Evolutionary conservation across 495 filamentous ascomycete genomes (phyloP).

Genomic region (Lineolata rhizophorae): DNA sequence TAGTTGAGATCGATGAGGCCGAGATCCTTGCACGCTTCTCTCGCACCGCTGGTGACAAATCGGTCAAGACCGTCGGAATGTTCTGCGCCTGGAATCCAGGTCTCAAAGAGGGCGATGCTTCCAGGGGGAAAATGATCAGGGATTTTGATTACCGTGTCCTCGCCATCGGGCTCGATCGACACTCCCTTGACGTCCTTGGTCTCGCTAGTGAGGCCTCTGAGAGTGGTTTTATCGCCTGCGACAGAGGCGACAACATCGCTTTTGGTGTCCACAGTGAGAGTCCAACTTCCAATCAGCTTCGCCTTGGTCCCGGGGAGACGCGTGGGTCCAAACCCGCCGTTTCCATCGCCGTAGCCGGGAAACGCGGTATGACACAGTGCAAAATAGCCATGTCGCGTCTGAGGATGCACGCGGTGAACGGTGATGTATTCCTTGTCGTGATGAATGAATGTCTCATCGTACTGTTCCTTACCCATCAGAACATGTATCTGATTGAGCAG

Average conservation of each 20-base stretch:
- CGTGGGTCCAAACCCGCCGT: conserved; percentile 53
- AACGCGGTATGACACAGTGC: conserved; percentile 88
- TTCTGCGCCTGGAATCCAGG: conserved; percentile 71
- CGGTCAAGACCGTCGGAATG: conserved; percentile 59
- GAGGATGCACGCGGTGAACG: conserved; percentile 82
- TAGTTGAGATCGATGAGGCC: conserved; percentile 75
- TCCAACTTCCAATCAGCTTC: conserved; percentile 72
- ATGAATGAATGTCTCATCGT: conserved; percentile 88
- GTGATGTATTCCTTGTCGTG: conserved; percentile 93
- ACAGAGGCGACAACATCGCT: conserved; percentile 40
- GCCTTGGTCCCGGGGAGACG: conserved; percentile 51
- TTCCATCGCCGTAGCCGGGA: conserved; percentile 63
- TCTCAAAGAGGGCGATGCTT: conserved; percentile 87
- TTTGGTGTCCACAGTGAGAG: conserved; percentile 55
- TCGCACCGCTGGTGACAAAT: conserved; percentile 61
- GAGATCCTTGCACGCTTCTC: conserved; percentile 52
- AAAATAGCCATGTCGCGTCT: conserved; percentile 79
- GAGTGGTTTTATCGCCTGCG: conserved; percentile 39
- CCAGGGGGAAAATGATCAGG: conserved; percentile 70
- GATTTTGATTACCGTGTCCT: conserved; percentile 63
- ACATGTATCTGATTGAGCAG: conserved; percentile 82
- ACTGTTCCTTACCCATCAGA: conserved; percentile 81
- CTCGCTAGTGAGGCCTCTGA: conserved; percentile 66
- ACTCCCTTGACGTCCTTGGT: conserved; percentile 51
- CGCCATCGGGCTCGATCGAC: conserved; percentile 36